phyloP scores from a whole-genome alignment of 2,329 filamentous ascomycete species.

The Diaporthe capsici region DNA sequence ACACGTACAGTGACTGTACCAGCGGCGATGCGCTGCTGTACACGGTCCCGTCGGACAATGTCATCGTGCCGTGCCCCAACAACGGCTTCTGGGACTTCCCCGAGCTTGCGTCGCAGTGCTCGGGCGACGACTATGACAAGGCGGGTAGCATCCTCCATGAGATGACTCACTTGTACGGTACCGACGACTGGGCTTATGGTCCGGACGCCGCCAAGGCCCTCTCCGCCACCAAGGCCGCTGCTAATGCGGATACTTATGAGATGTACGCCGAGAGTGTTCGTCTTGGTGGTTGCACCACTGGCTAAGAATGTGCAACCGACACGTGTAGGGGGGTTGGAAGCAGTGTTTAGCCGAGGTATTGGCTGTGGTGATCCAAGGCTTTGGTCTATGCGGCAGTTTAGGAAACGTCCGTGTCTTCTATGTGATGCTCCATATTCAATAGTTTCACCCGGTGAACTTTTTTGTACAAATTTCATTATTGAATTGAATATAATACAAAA shows the following conservation, averaged over 20 bases:
- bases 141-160: constrained; percentile 43
- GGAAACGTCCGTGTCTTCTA: too few species aligned
- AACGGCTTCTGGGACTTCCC: constrained; percentile 42
- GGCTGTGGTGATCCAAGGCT: not conserved
- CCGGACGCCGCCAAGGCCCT: constrained; percentile 37
- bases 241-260: constrained; percentile 41
- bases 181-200: constrained; percentile 38
- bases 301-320: not conserved
- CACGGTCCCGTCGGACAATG: constrained; percentile 39
- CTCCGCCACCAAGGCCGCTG: constrained; percentile 38
- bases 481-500: too few species aligned
- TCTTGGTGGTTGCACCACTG: constrained; percentile 40
- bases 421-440: too few species aligned
- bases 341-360: not conserved
- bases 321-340: not conserved
- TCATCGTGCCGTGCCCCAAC: constrained; percentile 42
- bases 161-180: constrained; percentile 41
- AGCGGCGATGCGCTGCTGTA: constrained; percentile 40
- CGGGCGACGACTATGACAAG: constrained; percentile 42
- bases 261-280: constrained; percentile 42
- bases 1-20: constrained; percentile 41
- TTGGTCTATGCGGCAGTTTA: not conserved
- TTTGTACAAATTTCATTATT: too few species aligned
- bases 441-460: too few species aligned
- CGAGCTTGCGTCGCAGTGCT: constrained; percentile 40